Evolutionary conservation across 2,329 filamentous ascomycete species (phyloP), one percentile per base, ranked within the genome.

Genomic region (Verruconis gallopava): DNA sequence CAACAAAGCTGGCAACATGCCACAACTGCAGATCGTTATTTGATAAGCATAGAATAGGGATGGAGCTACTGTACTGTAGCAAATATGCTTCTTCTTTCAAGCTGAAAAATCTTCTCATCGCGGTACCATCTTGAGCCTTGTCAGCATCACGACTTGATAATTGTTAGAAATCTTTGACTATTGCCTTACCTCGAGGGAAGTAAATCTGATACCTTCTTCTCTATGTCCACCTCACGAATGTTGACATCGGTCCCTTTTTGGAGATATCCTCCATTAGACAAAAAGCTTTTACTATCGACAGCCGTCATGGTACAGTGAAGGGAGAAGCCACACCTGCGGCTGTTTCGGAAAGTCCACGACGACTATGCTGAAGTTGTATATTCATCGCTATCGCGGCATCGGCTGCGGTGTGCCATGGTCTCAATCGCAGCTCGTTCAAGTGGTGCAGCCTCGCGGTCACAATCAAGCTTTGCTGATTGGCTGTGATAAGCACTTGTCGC

Each of bases 161-260:
- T 37, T 4, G 25, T 9, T 30, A 9, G n/a, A 30, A n/a, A 30
- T 30, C 25, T 9, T 9, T 30, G 25, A n/a, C n/a, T n/a, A n/a
- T n/a, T n/a, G n/a, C n/a, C 25, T 30, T 30, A 30, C 25, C 25
- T 30, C 25, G 25, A 30, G 6, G 25, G 25, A 30, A 30, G 25
- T n/a, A 30, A 30, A 30, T 30, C 25, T n/a, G 25, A 30, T 30
- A 30, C 25, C n/a, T 30, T 30, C 25, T 30, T 30, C n/a, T 30
- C 25, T 9, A 30, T 30, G n/a, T 30, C 25, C n/a, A n/a, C 25
- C n/a, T 30, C 25, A 9, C 25, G 6, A 9, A 30, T 30, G n/a
- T 30, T 30, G 25, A n/a, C n/a, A 9, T 30, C 25, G 25, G 6
- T 9, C n/a, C 25, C 25, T n/a, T 30, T 30, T 30, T 30, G 25